Evolutionary conservation across 805 yeast species (phyloP), one percentile per base, ranked within the genome.

Genomic region (Nakazawaea pomicola): DNA sequence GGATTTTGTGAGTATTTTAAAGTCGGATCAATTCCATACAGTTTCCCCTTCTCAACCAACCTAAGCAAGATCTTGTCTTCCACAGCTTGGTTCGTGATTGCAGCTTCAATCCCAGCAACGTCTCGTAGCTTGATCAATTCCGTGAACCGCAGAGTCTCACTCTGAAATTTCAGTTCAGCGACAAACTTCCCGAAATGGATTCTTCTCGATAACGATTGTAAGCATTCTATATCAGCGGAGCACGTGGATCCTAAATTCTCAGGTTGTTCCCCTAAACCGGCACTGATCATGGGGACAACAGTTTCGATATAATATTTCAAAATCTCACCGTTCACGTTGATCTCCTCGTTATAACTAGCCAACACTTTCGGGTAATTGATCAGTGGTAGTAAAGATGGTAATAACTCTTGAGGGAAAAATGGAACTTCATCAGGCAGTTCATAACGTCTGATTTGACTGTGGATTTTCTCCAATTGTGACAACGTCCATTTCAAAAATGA

Each of bases 151-250:
- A 75, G 85, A 27, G 67, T 71, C 46, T 90, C 93, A 20, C 69
- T 65, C 52, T 72, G 80, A 61, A 78, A 93, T 62, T 93, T 93
- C 33, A 96, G 84, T 60, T 93, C 99, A 4, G 99, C 99, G 8
- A 93, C 99, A 68, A 91, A 93, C 62, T 85, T 86, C 37, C 99
- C 99, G 64, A 91, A 93, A 63, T 93, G 99, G 51, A 93, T 87
- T 57, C 99, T 74, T 54, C 99, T 72, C 7, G 95, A 84, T 33
- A 93, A 64, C 4, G 95, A 82, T 61, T 93, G 96, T 49, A 93
- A 70, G 49, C 84, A 78, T 50, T 85, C 95, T 43, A 91, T 84
- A 57, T 93, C 99, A 47, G 87, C 70, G 29, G 78, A 67, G 3
- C 95, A 81, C 29, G 93, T 86, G 20, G 95, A 83, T 1, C 99